Evolutionary conservation across 2,329 filamentous ascomycete genomes (phyloP).

Genomic region (Fusarium sarcochroum): DNA sequence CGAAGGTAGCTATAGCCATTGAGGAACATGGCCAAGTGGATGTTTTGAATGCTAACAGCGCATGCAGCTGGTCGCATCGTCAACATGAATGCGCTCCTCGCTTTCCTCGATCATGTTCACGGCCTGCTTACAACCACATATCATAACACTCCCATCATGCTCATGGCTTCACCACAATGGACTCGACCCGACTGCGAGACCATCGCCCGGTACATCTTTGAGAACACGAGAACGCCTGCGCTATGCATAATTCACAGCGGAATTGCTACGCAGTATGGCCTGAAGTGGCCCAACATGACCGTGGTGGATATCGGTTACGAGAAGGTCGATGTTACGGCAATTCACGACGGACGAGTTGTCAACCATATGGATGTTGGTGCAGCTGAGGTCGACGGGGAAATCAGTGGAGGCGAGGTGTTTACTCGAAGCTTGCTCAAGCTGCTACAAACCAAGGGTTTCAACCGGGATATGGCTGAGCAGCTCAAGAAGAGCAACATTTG

Average conservation of each 20-base stretch:
- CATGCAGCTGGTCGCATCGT: conserved; percentile 80
- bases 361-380: conserved; percentile 75
- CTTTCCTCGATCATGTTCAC: conserved; percentile 93
- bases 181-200: conserved; percentile 87
- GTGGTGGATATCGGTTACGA: conserved; percentile 92
- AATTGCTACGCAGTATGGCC: conserved; percentile 87
- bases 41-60: conserved; percentile 29
- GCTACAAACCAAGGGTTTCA: conserved; percentile 72
- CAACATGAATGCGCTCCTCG: conserved; percentile 93
- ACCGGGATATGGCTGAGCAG: conserved; percentile 77
- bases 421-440: conserved; percentile 80
- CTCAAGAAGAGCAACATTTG: conserved; percentile 76
- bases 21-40: not conserved
- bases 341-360: conserved; percentile 83
- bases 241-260: conserved; percentile 93
- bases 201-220: conserved; percentile 94
- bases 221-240: conserved; percentile 95
- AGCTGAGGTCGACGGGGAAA: conserved; percentile 62
- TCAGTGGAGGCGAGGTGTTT: conserved; percentile 90
- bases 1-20: conserved; percentile 59
- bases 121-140: conserved; percentile 90
- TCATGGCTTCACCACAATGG: conserved; percentile 93
- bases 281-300: conserved; percentile 81
- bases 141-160: conserved; percentile 94
- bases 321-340: conserved; percentile 93